These are phyloP conservation scores for Lipomyces yamanashiensis DNA, from an alignment of 805 yeast genomes.

Conservation along the genomic window DNA sequence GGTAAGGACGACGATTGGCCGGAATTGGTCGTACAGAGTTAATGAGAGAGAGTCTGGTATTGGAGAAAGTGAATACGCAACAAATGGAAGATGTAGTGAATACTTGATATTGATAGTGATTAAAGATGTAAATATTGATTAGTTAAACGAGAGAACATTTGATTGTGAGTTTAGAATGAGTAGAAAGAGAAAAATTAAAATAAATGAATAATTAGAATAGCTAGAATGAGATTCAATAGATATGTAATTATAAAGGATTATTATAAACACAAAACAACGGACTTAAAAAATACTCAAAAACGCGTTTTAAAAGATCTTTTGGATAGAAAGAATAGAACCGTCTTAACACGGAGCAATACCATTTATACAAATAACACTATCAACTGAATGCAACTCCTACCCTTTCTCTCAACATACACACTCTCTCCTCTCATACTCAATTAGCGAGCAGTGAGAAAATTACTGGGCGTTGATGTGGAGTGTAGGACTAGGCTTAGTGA, in stretches of 20 bases:
- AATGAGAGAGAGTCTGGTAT: background rate
- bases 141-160: no score
- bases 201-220: no score
- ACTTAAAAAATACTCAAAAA: background rate
- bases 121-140: no score
- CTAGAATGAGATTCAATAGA: no score
- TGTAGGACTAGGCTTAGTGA: constrained; percentile 77
- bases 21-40: background rate
- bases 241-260: no score
- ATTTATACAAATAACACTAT: constrained; percentile 1
- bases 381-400: background rate
- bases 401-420: no score
- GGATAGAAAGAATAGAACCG: background rate
- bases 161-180: no score
- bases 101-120: no score
- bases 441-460: background rate
- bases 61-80: background rate
- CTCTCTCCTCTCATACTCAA: background rate
- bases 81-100: no score
- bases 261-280: no score
- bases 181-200: no score
- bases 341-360: background rate
- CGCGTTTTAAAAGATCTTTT: background rate
- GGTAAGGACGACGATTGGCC: background rate
- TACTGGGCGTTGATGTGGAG: constrained; percentile 74